phyloP scores from a whole-genome alignment of 1,284 basidiomycete genomes.

The Cutaneotrichosporon cavernicola region DNA sequence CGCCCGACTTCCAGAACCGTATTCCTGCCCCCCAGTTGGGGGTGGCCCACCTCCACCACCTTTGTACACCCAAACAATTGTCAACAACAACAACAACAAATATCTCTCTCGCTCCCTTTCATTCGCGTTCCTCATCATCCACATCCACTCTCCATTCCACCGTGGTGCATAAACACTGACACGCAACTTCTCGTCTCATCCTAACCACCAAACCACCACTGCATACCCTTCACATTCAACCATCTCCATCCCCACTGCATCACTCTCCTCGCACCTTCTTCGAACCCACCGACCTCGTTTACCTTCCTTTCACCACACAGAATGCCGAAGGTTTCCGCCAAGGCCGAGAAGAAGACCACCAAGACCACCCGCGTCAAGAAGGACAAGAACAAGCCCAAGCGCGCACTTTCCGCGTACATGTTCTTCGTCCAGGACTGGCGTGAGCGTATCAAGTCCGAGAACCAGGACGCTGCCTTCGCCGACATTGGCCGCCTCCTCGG shows the following conservation, averaged over 20 bases:
- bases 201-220: background rate
- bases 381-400: conserved; percentile 52
- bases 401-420: conserved; percentile 92
- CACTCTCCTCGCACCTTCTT: conserved; percentile 1
- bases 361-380: conserved; percentile 58
- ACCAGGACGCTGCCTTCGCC: conserved; percentile 92
- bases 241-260: background rate
- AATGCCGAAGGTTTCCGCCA: conserved; percentile 64
- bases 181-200: background rate
- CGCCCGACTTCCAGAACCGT: conserved; percentile 1
- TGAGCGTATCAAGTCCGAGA: conserved; percentile 90
- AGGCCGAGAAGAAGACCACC: conserved; percentile 69
- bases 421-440: conserved; percentile 97
- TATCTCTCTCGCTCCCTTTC: background rate
- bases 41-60: conserved; percentile 10
- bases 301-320: conserved; percentile 13
- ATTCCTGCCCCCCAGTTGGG: conserved; percentile 5
- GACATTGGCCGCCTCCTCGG: conserved; percentile 84
- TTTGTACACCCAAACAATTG: conserved; percentile 6
- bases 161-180: conserved; percentile 4
- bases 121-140: background rate
- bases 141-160: background rate
- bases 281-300: background rate
- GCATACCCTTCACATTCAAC: background rate
- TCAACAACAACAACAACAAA: conserved; percentile 15